phyloP scores from a whole-genome alignment of 2,329 filamentous ascomycete genomes.

The Cercospora sp. region DNA sequence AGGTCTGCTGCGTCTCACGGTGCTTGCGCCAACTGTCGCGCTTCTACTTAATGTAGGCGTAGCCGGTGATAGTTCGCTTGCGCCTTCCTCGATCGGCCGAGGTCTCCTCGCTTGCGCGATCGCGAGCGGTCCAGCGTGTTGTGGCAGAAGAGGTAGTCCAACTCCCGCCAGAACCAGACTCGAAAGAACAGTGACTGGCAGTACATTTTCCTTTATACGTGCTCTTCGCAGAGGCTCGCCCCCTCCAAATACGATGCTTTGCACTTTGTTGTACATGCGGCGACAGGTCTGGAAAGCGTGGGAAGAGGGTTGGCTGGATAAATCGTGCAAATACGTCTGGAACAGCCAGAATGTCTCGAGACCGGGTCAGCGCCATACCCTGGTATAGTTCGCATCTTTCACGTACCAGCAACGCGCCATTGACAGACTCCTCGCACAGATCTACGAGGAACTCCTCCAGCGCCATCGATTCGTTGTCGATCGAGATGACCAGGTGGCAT shows the following conservation, averaged over 20 bases:
- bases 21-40: slow-evolving; percentile 62
- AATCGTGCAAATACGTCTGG: slow-evolving; percentile 82
- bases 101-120: slow-evolving; percentile 80
- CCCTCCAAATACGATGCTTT: slow-evolving; percentile 81
- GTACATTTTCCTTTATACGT: slow-evolving; percentile 77
- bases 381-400: not conserved
- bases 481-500: slow-evolving; percentile 83
- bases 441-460: slow-evolving; percentile 85
- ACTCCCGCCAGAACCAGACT: slow-evolving; percentile 78
- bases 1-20: slow-evolving; percentile 48
- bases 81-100: slow-evolving; percentile 61
- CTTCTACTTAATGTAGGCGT: slow-evolving; percentile 64
- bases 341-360: slow-evolving; percentile 84
- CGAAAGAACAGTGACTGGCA: slow-evolving; percentile 77
- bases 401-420: slow-evolving; percentile 75
- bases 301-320: slow-evolving; percentile 72
- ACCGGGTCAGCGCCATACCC: slow-evolving; percentile 22
- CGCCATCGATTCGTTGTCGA: slow-evolving; percentile 90
- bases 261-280: slow-evolving; percentile 83
- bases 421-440: slow-evolving; percentile 83
- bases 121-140: slow-evolving; percentile 76
- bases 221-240: slow-evolving; percentile 68
- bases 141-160: slow-evolving; percentile 72
- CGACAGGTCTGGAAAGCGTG: slow-evolving; percentile 79
- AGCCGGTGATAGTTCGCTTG: slow-evolving; percentile 58